A percentile compares a stretch with the other conserved stretches of the same genome.
Conservation (phyloP, 2,329 filamentous ascomycete genomes). For the Talaromyces sp. region DNA sequence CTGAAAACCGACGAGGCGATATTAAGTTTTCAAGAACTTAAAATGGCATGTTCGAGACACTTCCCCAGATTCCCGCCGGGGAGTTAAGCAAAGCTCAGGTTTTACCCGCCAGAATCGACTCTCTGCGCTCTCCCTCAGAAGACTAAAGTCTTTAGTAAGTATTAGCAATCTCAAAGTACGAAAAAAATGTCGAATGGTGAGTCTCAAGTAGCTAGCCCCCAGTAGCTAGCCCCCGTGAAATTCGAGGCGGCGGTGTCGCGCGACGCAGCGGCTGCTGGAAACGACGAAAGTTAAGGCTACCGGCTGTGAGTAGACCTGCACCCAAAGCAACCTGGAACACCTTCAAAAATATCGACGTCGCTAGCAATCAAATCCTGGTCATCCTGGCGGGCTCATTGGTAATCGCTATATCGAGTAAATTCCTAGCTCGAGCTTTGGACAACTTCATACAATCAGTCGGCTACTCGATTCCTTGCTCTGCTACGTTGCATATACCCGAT, state of each 20-base stretch:
- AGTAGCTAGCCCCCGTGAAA: not conserved
- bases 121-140: no score
- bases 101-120: not conserved
- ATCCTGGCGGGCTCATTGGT: not conserved
- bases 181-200: not conserved
- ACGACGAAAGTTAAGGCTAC: not conserved
- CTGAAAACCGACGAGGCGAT: no score
- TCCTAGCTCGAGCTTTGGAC: not conserved
- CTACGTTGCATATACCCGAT: not conserved
- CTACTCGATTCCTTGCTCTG: not conserved
- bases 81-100: not conserved
- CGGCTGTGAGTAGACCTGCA: not conserved
- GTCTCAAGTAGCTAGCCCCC: no score
- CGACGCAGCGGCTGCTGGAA: not conserved
- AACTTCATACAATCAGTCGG: not conserved
- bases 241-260: not conserved
- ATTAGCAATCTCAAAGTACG: not conserved
- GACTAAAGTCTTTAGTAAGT: no score
- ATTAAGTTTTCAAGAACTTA: not conserved
- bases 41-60: not conserved
- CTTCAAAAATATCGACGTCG: not conserved
- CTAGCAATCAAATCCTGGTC: not conserved
- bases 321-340: no score
- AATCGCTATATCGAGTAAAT: not conserved
- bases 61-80: not conserved